These are phyloP conservation scores for Dipsacomyces acuminosporus DNA, from an alignment of 371 early-diverging fungal genomes.

Conservation along the genomic window DNA sequence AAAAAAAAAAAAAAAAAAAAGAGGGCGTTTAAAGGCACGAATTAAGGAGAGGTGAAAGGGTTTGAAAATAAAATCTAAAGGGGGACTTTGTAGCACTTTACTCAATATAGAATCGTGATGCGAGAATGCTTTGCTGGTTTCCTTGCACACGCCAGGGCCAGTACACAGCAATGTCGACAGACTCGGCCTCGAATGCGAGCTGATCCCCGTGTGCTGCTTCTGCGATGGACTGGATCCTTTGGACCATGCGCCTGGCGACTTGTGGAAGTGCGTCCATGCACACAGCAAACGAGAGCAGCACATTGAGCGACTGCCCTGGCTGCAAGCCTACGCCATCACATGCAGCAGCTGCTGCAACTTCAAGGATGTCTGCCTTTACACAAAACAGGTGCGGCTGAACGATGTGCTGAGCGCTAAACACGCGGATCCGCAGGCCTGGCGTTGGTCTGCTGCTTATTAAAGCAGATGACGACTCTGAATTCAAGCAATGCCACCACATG, in stretches of 20 bases:
- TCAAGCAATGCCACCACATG: slow-evolving; percentile 38
- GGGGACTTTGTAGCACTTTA: background rate
- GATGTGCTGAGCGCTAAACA: slow-evolving; percentile 6
- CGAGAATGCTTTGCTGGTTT: slow-evolving; percentile 17
- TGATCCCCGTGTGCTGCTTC: background rate
- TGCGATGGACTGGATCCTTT: background rate
- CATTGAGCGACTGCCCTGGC: slow-evolving; percentile 11
- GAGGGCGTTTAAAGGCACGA: too few species aligned
- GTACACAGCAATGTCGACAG: slow-evolving; percentile 11
- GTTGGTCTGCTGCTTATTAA: slow-evolving; percentile 11
- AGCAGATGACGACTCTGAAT: slow-evolving; percentile 3
- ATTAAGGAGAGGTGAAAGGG: too few species aligned
- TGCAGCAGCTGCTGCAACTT: background rate
- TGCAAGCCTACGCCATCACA: background rate
- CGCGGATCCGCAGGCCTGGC: slow-evolving; percentile 11
- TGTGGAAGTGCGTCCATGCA: slow-evolving; percentile 23
- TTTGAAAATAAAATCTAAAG: too few species aligned
- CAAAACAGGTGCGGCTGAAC: slow-evolving; percentile 26
- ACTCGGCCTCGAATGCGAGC: background rate
- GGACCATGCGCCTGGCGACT: slow-evolving; percentile 8
- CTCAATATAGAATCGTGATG: slow-evolving; percentile 19
- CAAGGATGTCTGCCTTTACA: slow-evolving; percentile 6
- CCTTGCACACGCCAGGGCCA: slow-evolving; percentile 28
- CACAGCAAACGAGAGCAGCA: slow-evolving; percentile 28
- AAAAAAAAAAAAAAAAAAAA: too few species aligned